Percentiles rank a stretch among this genome's conserved stretches.
Evolutionary conservation across 2,329 filamentous ascomycete species (phyloP).

Genomic region (Pezicula neosporulosa): DNA sequence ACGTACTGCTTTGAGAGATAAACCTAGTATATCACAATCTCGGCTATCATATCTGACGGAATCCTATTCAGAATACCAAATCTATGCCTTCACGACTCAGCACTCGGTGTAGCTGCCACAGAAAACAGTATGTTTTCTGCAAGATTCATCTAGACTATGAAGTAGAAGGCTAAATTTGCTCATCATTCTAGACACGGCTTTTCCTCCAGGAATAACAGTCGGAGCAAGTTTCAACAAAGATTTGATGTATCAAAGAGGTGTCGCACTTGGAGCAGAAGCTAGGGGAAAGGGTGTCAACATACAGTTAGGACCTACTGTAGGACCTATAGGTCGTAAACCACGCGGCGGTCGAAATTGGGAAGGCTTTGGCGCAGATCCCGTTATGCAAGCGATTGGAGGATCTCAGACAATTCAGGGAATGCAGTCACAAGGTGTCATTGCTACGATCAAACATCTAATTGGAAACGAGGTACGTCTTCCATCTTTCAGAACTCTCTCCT

Average conservation of each 20-base stretch:
- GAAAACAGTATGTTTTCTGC: constrained; percentile 55
- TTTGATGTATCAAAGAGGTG: constrained; percentile 64
- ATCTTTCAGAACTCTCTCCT: not conserved
- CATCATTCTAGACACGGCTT: constrained; percentile 43
- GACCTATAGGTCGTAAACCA: constrained; percentile 68
- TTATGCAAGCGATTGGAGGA: constrained; percentile 52
- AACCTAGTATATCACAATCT: not conserved
- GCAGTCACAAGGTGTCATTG: constrained; percentile 52
- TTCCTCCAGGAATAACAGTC: constrained; percentile 74
- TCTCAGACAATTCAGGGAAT: constrained; percentile 52
- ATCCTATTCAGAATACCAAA: constrained; percentile 60
- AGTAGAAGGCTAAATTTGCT: not conserved
- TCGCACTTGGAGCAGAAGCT: constrained; percentile 67
- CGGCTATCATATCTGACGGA: not conserved
- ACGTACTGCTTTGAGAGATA: not conserved
- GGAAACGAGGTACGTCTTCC: constrained; percentile 38
- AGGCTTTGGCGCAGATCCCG: constrained; percentile 67
- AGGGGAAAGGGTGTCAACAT: constrained; percentile 71
- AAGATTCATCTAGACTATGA: not conserved
- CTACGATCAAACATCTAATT: constrained; percentile 54
- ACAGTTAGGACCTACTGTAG: constrained; percentile 67
- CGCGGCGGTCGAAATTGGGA: constrained; percentile 75
- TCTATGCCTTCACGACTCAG: constrained; percentile 69
- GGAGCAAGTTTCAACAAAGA: constrained; percentile 74
- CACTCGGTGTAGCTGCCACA: constrained; percentile 67